A percentile compares a stretch with the other conserved stretches of the same genome.
phyloP scores from a whole-genome alignment of 2,329 filamentous ascomycete species.

The Sporothrix mexicana region DNA sequence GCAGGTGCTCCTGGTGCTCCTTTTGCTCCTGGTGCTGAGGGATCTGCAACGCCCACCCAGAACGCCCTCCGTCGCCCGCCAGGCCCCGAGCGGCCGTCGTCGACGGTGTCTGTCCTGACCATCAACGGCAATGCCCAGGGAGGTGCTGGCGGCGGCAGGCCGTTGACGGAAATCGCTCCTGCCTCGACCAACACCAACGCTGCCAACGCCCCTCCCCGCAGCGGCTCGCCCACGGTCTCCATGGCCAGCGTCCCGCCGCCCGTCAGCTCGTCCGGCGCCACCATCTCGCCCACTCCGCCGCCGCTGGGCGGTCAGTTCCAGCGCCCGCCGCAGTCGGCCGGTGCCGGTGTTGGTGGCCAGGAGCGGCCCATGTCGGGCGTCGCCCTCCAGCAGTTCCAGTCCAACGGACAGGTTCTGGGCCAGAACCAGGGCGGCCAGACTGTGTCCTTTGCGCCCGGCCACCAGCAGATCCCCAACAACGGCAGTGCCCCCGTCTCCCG shows the following conservation, averaged over 20 bases:
- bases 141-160: not conserved
- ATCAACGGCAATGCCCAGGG: not conserved
- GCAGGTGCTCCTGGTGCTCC: not conserved
- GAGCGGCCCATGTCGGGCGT: slow-evolving; percentile 9
- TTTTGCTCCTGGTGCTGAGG: not conserved
- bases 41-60: not conserved
- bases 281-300: slow-evolving; percentile 28
- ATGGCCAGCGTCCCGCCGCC: slow-evolving; percentile 20
- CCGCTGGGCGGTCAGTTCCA: slow-evolving; percentile 19
- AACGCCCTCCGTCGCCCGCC: slow-evolving; percentile 1
- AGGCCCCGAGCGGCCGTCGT: slow-evolving; percentile 25
- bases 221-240: slow-evolving; percentile 29
- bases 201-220: not conserved
- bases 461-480: slow-evolving; percentile 9
- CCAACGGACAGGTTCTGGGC: not conserved
- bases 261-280: slow-evolving; percentile 22
- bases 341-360: slow-evolving; percentile 1
- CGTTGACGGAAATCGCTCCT: not conserved
- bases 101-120: slow-evolving; percentile 30
- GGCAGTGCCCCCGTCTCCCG: not conserved
- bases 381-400: not conserved
- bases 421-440: not conserved
- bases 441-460: not conserved
- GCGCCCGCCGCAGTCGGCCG: slow-evolving; percentile 23
- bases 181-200: not conserved